Percentiles rank a stretch among this genome's conserved stretches.
phyloP scores from a whole-genome alignment of 768 basidiomycete species.

The Pisolithus orientalis region DNA sequence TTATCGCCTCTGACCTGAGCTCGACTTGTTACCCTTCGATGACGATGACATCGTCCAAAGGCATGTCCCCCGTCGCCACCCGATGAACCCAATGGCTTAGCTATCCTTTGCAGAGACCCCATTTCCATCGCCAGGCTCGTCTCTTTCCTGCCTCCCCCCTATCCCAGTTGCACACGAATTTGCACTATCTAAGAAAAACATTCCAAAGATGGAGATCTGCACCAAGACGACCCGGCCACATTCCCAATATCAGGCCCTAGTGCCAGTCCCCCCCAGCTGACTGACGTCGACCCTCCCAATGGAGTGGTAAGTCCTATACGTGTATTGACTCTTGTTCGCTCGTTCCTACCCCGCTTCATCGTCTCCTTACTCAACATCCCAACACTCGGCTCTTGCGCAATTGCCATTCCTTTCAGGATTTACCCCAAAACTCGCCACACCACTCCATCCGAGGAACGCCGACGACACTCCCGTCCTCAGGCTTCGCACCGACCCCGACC shows the following conservation, averaged over 20 bases:
- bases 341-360: constrained; percentile 21
- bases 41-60: too few species aligned
- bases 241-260: background rate
- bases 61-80: too few species aligned
- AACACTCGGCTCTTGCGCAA: constrained; percentile 21
- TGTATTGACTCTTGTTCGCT: constrained; percentile 17
- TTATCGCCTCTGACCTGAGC: too few species aligned
- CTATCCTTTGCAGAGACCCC: constrained; percentile 12
- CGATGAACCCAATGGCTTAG: too few species aligned
- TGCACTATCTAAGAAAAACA: constrained; percentile 33
- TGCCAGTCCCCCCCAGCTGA: background rate
- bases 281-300: constrained; percentile 8
- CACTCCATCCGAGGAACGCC: background rate
- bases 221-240: background rate
- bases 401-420: constrained; percentile 21
- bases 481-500: constrained; percentile 29
- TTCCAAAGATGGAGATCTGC: constrained; percentile 6
- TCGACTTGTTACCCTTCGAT: too few species aligned
- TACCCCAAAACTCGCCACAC: background rate
- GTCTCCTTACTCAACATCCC: constrained; percentile 25
- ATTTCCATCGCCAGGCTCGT: constrained; percentile 60
- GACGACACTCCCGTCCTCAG: constrained; percentile 26
- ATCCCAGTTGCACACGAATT: constrained; percentile 64
- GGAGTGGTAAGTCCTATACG: constrained; percentile 26
- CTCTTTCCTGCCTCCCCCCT: constrained; percentile 66